Base-by-base conservation (phyloP, 805 yeast genomes). In the Maudiozyma turicensis region DNA sequence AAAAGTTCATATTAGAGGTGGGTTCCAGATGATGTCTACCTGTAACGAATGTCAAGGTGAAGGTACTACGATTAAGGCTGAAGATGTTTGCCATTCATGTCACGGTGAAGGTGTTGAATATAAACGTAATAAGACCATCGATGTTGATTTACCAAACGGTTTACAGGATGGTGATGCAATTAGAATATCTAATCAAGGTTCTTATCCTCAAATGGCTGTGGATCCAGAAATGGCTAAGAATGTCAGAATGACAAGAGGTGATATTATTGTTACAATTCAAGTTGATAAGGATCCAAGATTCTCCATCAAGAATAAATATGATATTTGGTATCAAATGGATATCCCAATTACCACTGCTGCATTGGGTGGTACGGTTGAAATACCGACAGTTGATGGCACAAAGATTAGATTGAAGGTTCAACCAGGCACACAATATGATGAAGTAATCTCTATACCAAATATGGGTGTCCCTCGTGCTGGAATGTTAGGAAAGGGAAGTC, bases 311-410 rank as follows among this genome's bases (percentile, higher is more conserved):
- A 82, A 84, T 35, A 76, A 78, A 55, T 58, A 58, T 47, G 83
- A 86, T 58, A 74, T 93, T 50, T 65, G 84, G 50, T 77, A 80
- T 59, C 72, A 74, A 30, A 79, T 82, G 44, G 79, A 80, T 42
- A 81, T 93, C 47, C 85, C 93, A 44, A 85, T 88, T 81, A 93
- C 99, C 1, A 93, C 99, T 0, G 99, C 99, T 1, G 89, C 96
- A 0, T 72, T 93, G 43, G 99, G 99, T 52, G 99, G 99, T 38
- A 81, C 79, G 43, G 76, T 93, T 26, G 80, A 84, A 45, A 78
- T 93, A n/a, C 98, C 98, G 34, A 91, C 99, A 0, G 77, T 93
- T 30, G 87, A 81, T 54, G 97, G 95, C 5, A 77, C 77, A 40
- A 75, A 75, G 35, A 71, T 95, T 46, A 84, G 88, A 65, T 68